These are phyloP conservation scores for Syzygium grande DNA, from an alignment of 345 rosid genomes.

Conservation along the genomic window DNA sequence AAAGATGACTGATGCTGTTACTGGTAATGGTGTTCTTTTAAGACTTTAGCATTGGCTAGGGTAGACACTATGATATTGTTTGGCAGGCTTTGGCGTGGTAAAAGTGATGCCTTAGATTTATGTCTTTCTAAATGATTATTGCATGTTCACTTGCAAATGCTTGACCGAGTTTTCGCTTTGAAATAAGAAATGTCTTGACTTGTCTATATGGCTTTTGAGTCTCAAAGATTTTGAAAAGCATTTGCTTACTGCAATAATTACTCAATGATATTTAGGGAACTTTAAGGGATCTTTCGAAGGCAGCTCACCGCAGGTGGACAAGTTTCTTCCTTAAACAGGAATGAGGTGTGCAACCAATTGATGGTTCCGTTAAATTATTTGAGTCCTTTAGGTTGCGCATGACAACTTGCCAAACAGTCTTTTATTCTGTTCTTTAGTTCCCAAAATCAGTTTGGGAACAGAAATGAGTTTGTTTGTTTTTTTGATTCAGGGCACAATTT, in stretches of 20 bases:
- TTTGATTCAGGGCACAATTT: no score
- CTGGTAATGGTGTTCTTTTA: background rate
- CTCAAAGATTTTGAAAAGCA: background rate
- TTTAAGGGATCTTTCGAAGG: constrained; percentile 56
- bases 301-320: constrained; percentile 13
- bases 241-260: background rate
- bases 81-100: background rate
- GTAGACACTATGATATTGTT: background rate
- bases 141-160: background rate
- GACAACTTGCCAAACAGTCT: no score
- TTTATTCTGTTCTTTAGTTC: no score
- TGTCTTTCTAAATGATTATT: background rate
- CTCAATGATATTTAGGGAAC: constrained; percentile 35
- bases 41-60: background rate
- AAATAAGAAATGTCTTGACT: background rate
- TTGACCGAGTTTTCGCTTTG: background rate
- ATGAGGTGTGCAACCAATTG: background rate
- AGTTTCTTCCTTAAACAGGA: background rate
- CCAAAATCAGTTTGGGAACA: no score
- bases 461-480: no score
- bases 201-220: background rate
- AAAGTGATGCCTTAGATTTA: background rate
- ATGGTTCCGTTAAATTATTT: background rate
- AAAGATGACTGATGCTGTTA: background rate
- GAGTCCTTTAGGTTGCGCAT: background rate